phyloP scores from a whole-genome alignment of 75 land plant species.

The Cupressus sempervirens region DNA sequence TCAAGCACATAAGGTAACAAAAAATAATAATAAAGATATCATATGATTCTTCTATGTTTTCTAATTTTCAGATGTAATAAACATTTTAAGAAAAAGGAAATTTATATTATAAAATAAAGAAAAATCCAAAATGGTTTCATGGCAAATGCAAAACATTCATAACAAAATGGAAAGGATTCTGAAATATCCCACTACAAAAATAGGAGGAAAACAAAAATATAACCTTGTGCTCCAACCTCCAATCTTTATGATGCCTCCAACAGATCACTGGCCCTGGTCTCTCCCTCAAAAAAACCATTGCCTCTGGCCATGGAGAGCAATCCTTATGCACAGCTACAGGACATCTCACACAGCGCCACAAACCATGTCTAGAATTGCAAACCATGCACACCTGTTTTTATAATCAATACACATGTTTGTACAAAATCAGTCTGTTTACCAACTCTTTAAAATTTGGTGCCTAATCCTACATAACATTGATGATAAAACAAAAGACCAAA shows the following conservation, averaged over 20 bases:
- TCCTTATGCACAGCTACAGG: conserved; percentile 25
- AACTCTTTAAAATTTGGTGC: background rate
- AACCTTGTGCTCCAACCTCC: conserved; percentile 23
- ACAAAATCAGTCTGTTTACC: conserved; percentile 6
- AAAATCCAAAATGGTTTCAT: background rate
- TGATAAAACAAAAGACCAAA: background rate
- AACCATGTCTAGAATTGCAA: conserved; percentile 10
- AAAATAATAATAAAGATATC: background rate
- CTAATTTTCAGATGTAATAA: background rate
- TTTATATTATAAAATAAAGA: background rate
- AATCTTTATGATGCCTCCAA: conserved; percentile 26
- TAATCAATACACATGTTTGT: conserved; percentile 8
- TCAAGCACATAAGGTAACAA: background rate
- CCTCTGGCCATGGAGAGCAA: conserved; percentile 29
- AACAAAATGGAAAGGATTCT: background rate
- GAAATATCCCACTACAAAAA: background rate
- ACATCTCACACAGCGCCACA: conserved; percentile 32
- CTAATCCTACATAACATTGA: background rate
- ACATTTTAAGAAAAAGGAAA: background rate
- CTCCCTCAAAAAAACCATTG: conserved; percentile 13
- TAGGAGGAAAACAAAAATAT: conserved; percentile 9
- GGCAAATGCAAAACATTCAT: conserved; percentile 1
- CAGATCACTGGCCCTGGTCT: conserved; percentile 35
- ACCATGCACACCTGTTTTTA: conserved; percentile 30
- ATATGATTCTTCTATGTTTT: background rate